Base-by-base conservation (phyloP, 164 flowering plant genomes). In the Pachysandra terminalis region DNA sequence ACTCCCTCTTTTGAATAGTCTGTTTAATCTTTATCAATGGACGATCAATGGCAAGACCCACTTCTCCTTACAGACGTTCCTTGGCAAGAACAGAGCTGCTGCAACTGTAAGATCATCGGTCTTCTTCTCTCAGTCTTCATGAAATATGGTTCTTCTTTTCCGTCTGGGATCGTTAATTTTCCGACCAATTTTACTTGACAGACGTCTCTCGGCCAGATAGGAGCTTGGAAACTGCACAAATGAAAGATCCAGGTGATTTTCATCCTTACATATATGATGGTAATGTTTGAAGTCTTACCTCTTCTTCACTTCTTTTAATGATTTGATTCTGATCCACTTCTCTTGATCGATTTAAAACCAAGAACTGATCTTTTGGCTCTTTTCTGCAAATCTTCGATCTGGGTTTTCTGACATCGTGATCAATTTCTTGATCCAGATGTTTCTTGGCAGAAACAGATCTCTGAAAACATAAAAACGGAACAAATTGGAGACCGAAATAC, bases 61-160 rank as follows among this genome's bases (percentile, higher is more conserved):
- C 87, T 88, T 82, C 86, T 86, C 54, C 70, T 81, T 57, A 80
- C 91, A 5, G 91, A 87, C 65, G 86, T 76, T 81, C 78, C 86
- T 75, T 75, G 65, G 53, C 83, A 82, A 63, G 77, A 73, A 26
- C 63, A 70, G 16, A 55, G 25, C 32, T 52, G 19, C 52, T 56
- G 19, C 52, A 10, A 40, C 58, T 19, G 77, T 71, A 61, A 59
- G 69, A 41, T 53, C 26, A 10, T 59, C 12, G 1, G 16, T 21
- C 45, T 35, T 57, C 62, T 56, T 23, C 23, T 19, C 56, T 27
- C 53, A 62, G 16, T 26, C 37, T 26, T 1, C 23, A n/a, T 22
- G n/a, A 4, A 16, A 27, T 19, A 25, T 64, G 9, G n/a, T 51
- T 37, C 73, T 61, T 14, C 51, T 60, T 59, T 32, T 21, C 66